These are phyloP conservation scores for Candida silvatica DNA, from an alignment of 805 yeast species.

Conservation along the genomic window DNA sequence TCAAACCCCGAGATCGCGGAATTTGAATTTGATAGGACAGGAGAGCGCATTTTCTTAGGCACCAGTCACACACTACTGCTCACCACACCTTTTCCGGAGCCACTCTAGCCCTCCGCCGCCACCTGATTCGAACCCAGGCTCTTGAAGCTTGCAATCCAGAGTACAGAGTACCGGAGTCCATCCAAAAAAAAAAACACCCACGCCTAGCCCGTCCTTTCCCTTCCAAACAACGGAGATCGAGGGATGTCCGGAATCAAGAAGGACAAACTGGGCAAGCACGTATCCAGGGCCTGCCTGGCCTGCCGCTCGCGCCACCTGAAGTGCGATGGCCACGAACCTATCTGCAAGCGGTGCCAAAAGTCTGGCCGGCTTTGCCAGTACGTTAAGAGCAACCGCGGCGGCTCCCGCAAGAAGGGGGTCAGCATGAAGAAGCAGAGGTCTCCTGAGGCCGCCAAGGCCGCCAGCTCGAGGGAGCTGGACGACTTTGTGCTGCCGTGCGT, in stretches of 20 bases:
- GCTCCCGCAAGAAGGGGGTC: slow-evolving; percentile 42
- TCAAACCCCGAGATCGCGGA: no score
- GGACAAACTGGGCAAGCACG: slow-evolving; percentile 24
- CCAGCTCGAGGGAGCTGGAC: slow-evolving; percentile 6
- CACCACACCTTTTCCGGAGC: no score
- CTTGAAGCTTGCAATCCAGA: no score
- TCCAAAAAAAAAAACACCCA: background rate
- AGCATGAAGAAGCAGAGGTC: slow-evolving; percentile 16
- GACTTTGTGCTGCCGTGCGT: slow-evolving; percentile 23
- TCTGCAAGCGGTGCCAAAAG: slow-evolving; percentile 33
- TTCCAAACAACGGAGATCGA: background rate
- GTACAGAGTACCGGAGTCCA: background rate
- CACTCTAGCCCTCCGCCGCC: no score
- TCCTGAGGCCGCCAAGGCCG: background rate
- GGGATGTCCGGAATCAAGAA: slow-evolving; percentile 1
- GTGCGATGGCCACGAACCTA: slow-evolving; percentile 40
- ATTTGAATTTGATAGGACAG: no score
- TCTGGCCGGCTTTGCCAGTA: slow-evolving; percentile 31
- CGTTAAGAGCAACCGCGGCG: slow-evolving; percentile 46
- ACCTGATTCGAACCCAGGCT: no score
- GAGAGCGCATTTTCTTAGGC: no score
- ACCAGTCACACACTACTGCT: no score
- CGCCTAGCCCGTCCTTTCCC: background rate
- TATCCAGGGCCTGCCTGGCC: slow-evolving; percentile 41
- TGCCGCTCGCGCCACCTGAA: slow-evolving; percentile 43